Percentiles rank a stretch among this genome's conserved stretches.
These are phyloP conservation scores for Shiraia bambusicola DNA, from an alignment of 2,329 filamentous ascomycete genomes.

Conservation along the genomic window DNA sequence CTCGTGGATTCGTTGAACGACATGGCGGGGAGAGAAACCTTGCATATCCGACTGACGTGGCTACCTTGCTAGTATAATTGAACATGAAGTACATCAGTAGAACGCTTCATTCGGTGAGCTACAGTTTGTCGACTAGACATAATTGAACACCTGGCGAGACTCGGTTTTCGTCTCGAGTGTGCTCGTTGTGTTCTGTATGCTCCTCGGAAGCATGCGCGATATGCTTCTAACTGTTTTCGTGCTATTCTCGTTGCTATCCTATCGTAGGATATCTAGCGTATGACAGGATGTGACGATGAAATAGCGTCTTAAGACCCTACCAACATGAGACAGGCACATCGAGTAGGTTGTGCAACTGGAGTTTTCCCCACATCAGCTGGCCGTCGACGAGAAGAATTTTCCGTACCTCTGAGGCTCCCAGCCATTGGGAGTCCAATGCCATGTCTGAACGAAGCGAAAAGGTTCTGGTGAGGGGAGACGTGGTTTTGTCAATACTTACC, in stretches of 20 bases:
- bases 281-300: not conserved
- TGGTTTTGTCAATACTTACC: slow-evolving; percentile 24
- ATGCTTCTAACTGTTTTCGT: too few species aligned
- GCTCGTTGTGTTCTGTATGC: too few species aligned
- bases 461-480: slow-evolving; percentile 15
- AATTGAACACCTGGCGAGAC: too few species aligned
- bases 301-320: slow-evolving; percentile 9
- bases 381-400: slow-evolving; percentile 11
- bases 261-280: not conserved
- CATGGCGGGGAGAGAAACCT: too few species aligned
- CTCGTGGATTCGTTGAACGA: too few species aligned
- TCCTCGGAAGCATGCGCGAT: too few species aligned
- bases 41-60: too few species aligned
- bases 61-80: too few species aligned
- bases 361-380: slow-evolving; percentile 22
- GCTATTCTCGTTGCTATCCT: not conserved
- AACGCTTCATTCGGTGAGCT: too few species aligned
- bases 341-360: slow-evolving; percentile 21
- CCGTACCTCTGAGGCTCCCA: slow-evolving; percentile 2
- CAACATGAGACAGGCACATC: slow-evolving; percentile 23
- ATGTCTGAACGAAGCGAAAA: slow-evolving; percentile 14
- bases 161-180: too few species aligned
- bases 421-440: slow-evolving; percentile 12
- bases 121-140: too few species aligned
- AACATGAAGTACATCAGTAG: too few species aligned